Evolutionary conservation across 2,329 filamentous ascomycete species (phyloP), one percentile per base, ranked within the genome.

Genomic region (Alternaria novae-zelandiae): DNA sequence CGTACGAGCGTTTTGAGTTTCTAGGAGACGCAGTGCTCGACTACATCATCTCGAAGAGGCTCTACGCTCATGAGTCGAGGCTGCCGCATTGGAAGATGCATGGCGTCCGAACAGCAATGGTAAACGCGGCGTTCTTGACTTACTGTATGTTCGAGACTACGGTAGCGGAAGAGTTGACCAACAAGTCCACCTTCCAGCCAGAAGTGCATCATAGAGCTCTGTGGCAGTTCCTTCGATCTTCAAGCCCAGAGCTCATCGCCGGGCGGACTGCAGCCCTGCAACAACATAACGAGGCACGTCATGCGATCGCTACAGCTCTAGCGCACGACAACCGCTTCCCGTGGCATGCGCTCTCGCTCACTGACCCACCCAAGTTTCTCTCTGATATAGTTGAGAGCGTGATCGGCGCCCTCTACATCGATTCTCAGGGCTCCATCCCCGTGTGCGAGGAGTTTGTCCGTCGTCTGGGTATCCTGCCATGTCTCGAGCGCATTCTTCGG

Each of bases 1-100:
- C 85, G 0, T 89, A 89, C 71, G 91, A 97, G 69, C 87, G 94
- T 0, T 86, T 97, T 1, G 95, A 97, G 74, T 97, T 96, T 72
- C 82, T 97, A 0, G 95, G 95, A 1, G 95, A 98, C 70, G 88
- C 93, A 0, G 83, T 97, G 3, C 87, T 98, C 0, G 95, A 98
- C 78, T 86, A 89, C 70, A 83, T 97, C 59, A 83, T 97, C 53
- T 88, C 92, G 8, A 83, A 81, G 0, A 83, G 81, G n/a, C 80
- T 95, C 6, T 91, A 87, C 76, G 72, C 81, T 0, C 80, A 84
- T 4, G 50, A 88, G 0, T 75, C 78, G 3, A 74, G 84, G 3
- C 79, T 87, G 11, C 77, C 82, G 3, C 86, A 87, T 54, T 80
- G 83, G 53, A 81, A 86, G n/a, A 92, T 98, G 88, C 93, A 97